Percentiles rank a stretch among this genome's conserved stretches.
Conservation (phyloP, 1,139 yeast genomes). For the Debaryomyces sp. region DNA sequence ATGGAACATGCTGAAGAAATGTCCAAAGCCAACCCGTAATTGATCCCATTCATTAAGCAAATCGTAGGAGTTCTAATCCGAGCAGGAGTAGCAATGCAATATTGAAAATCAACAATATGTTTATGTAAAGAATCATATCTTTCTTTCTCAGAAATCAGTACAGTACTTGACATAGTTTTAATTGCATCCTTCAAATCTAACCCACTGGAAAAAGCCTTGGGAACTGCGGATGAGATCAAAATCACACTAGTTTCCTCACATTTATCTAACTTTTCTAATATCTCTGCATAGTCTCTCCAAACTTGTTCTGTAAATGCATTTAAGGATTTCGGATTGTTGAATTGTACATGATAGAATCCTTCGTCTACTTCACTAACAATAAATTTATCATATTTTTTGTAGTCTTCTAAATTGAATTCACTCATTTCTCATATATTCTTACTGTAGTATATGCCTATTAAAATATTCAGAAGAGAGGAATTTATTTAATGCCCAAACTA, state of each 20-base stretch:
- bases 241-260: conserved; percentile 54
- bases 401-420: conserved; percentile 26
- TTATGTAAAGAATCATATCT: conserved; percentile 31
- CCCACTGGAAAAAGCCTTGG: conserved; percentile 66
- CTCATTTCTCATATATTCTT: background rate
- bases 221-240: conserved; percentile 57
- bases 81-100: conserved; percentile 51
- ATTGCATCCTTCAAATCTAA: conserved; percentile 55
- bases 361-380: conserved; percentile 43
- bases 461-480: background rate
- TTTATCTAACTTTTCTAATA: conserved; percentile 50
- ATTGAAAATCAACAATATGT: conserved; percentile 61
- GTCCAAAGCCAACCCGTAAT: conserved; percentile 70
- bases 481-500: background rate
- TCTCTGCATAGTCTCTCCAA: conserved; percentile 58
- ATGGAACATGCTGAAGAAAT: conserved; percentile 61
- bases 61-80: conserved; percentile 53
- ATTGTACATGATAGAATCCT: conserved; percentile 60
- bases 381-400: conserved; percentile 38
- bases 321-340: conserved; percentile 63
- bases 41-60: conserved; percentile 48
- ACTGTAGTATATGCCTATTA: background rate
- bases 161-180: conserved; percentile 12
- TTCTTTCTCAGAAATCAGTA: conserved; percentile 20
- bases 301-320: conserved; percentile 60